phyloP scores from a whole-genome alignment of 306 rosid genomes.

The Quercus bicolor region DNA sequence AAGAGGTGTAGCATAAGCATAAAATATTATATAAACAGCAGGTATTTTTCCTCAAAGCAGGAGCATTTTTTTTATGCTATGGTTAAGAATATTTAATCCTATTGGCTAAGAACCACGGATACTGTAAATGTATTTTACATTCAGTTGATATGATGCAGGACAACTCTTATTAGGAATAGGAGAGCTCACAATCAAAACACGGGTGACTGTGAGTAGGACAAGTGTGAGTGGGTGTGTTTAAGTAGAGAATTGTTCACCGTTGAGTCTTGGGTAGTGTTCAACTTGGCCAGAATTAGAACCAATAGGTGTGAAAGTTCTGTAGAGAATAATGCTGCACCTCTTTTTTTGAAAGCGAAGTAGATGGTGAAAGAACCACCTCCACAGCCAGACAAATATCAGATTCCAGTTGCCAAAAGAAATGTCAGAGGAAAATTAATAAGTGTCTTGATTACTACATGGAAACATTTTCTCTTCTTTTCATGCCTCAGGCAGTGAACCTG shows the following conservation, averaged over 20 bases:
- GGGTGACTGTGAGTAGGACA: background rate
- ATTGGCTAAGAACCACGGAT: background rate
- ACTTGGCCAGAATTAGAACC: background rate
- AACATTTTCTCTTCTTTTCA: background rate
- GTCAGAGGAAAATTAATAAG: background rate
- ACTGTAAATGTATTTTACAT: background rate
- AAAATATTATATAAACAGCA: too few relatives aligned
- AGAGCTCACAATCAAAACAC: background rate
- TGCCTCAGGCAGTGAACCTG: constrained; percentile 1
- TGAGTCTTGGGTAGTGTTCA: background rate
- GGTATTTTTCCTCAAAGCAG: background rate
- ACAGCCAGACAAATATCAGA: constrained; percentile 5
- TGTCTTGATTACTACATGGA: constrained; percentile 12
- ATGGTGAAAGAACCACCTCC: background rate
- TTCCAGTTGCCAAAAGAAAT: constrained; percentile 24
- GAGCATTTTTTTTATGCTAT: background rate
- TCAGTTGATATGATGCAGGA: background rate
- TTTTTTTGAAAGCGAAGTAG: background rate
- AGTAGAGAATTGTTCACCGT: background rate
- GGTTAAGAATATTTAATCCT: background rate
- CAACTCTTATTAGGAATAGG: background rate
- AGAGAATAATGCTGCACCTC: background rate
- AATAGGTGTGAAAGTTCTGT: background rate
- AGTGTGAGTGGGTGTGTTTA: background rate
- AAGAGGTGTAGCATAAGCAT: background rate